Conservation (phyloP, 1,139 yeast genomes). For the Scheffersomyces illinoinensis region DNA sequence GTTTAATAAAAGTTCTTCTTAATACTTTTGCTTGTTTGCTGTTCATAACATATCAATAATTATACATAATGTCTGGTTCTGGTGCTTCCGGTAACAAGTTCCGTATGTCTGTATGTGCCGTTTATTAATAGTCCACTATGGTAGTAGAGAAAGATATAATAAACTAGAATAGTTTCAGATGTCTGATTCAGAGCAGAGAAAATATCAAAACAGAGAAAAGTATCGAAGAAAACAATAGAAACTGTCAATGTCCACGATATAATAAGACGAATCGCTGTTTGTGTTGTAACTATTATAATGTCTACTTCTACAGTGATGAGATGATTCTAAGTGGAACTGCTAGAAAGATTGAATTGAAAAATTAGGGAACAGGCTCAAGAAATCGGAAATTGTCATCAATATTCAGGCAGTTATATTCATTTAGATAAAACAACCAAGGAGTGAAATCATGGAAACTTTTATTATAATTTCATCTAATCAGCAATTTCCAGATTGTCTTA, state of each 20-base stretch:
- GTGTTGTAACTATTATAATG: not conserved
- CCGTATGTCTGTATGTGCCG: constrained; percentile 92
- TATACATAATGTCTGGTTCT: constrained; percentile 67
- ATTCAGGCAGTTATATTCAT: not conserved
- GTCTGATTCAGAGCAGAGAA: not conserved
- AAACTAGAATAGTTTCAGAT: not conserved
- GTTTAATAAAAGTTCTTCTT: not conserved
- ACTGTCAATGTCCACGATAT: not conserved
- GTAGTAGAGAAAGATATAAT: not conserved
- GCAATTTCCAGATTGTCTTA: not conserved
- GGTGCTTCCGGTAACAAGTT: constrained; percentile 99
- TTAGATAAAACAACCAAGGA: not conserved
- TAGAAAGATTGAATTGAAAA: not conserved
- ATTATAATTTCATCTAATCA: not conserved
- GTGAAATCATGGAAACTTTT: too few species aligned
- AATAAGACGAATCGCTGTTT: not conserved
- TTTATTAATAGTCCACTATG: not conserved
- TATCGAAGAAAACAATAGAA: not conserved
- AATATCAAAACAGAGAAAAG: not conserved
- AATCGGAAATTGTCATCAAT: not conserved
- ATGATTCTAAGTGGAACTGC: not conserved
- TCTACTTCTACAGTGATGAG: not conserved
- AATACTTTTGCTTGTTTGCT: not conserved
- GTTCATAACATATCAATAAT: constrained; percentile 5
- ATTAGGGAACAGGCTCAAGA: too few species aligned